phyloP scores from a whole-genome alignment of 2,329 filamentous ascomycete species.

The Nannizziopsis barbatae region DNA sequence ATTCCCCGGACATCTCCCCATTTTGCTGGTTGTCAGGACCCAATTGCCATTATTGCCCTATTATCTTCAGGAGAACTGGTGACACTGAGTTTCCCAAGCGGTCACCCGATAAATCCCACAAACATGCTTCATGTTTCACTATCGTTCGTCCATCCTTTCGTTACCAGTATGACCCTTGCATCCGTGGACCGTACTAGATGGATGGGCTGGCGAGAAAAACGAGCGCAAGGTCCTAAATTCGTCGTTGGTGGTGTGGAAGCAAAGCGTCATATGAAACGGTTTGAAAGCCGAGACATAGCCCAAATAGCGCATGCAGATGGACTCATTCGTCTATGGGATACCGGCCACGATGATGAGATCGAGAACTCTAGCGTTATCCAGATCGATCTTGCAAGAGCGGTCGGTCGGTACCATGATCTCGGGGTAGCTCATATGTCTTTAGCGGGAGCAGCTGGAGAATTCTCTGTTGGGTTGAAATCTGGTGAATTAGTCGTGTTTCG shows the following conservation, averaged over 20 bases:
- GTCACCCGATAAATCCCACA: slow-evolving; percentile 79
- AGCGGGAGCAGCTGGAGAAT: slow-evolving; percentile 67
- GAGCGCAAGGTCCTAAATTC: slow-evolving; percentile 65
- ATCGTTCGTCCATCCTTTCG: slow-evolving; percentile 81
- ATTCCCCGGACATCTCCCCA: slow-evolving; percentile 75
- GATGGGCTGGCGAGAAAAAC: slow-evolving; percentile 80
- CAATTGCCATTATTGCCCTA: slow-evolving; percentile 68
- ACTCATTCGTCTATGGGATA: slow-evolving; percentile 85
- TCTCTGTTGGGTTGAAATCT: slow-evolving; percentile 65
- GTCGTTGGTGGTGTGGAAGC: slow-evolving; percentile 68
- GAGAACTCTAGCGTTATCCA: slow-evolving; percentile 76
- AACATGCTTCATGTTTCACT: slow-evolving; percentile 85
- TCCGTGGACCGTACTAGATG: slow-evolving; percentile 67
- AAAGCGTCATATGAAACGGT: slow-evolving; percentile 58
- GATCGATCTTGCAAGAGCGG: slow-evolving; percentile 70
- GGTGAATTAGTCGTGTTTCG: slow-evolving; percentile 83
- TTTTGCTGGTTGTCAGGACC: slow-evolving; percentile 79
- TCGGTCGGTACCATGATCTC: slow-evolving; percentile 67
- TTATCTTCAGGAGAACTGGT: slow-evolving; percentile 79
- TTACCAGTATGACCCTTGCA: slow-evolving; percentile 60
- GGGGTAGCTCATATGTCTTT: slow-evolving; percentile 71
- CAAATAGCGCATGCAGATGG: slow-evolving; percentile 84
- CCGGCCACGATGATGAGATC: slow-evolving; percentile 81
- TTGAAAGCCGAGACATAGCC: slow-evolving; percentile 72
- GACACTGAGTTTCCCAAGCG: slow-evolving; percentile 83